A percentile compares a stretch with the other conserved stretches of the same genome.
phyloP scores from a whole-genome alignment of 768 basidiomycete species.

The Leccinellum albellum region DNA sequence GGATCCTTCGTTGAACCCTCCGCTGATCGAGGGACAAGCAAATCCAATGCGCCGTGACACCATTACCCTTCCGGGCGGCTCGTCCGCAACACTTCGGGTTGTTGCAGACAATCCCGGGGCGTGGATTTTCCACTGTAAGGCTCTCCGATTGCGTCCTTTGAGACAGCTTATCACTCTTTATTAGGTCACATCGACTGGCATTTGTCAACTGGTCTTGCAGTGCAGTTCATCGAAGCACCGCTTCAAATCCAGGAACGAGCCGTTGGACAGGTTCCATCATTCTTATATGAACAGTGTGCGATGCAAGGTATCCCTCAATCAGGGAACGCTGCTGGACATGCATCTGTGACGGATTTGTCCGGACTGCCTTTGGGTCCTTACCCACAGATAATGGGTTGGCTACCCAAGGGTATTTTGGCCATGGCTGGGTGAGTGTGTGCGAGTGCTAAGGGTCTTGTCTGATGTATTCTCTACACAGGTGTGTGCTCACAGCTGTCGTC shows the following conservation, averaged over 20 bases:
- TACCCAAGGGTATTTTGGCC: conserved; percentile 66
- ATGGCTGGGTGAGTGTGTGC: conserved; percentile 57
- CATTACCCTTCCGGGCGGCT: conserved; percentile 64
- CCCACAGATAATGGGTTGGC: conserved; percentile 71
- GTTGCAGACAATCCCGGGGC: conserved; percentile 91
- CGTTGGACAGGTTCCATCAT: conserved; percentile 47
- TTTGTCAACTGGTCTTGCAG: conserved; percentile 77
- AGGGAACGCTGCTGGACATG: conserved; percentile 88
- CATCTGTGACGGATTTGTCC: conserved; percentile 61
- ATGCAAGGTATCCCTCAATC: conserved; percentile 52
- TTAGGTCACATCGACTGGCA: conserved; percentile 87
- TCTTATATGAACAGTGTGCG: conserved; percentile 69
- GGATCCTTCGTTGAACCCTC: conserved; percentile 78
- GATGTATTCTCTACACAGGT: conserved; percentile 41
- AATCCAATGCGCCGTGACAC: conserved; percentile 96
- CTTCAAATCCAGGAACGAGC: conserved; percentile 55
- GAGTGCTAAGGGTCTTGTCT: background rate
- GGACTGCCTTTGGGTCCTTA: conserved; percentile 69
- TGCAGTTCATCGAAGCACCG: conserved; percentile 83
- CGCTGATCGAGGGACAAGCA: conserved; percentile 66
- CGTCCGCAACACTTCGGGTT: conserved; percentile 71
- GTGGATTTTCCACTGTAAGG: conserved; percentile 81
- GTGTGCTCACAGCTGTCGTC: conserved; percentile 76
- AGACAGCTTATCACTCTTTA: background rate
- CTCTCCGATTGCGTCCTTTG: background rate